These are phyloP conservation scores for Pestalotiopsis sp. DNA, from an alignment of 2,329 filamentous ascomycete genomes.

Conservation along the genomic window DNA sequence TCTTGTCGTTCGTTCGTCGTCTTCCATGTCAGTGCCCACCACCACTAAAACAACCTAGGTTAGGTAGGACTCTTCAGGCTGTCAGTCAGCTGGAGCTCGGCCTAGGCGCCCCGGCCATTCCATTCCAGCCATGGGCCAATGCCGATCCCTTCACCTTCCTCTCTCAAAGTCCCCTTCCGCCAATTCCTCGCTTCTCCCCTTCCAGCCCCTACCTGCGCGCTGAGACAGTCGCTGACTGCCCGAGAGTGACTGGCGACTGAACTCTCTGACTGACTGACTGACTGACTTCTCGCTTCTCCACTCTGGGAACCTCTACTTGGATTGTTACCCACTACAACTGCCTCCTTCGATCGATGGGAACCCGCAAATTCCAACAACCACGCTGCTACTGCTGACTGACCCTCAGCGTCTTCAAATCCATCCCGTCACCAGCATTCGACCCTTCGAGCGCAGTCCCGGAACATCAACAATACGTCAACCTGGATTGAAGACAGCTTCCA, in stretches of 20 bases:
- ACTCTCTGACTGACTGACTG: neutral
- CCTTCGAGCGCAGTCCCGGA: constrained; percentile 14
- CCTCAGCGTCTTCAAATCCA: constrained; percentile 17
- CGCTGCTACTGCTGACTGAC: constrained; percentile 11
- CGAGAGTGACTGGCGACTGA: too few species aligned
- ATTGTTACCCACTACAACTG: constrained; percentile 12
- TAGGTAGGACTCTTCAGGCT: too few species aligned
- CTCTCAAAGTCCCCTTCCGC: neutral
- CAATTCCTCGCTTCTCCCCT: neutral
- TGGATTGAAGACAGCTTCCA: constrained; percentile 51
- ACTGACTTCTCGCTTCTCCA: constrained; percentile 14
- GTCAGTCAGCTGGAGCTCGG: neutral
- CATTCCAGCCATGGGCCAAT: neutral
- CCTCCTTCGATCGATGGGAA: constrained; percentile 24
- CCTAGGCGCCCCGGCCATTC: neutral
- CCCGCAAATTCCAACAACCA: constrained; percentile 24
- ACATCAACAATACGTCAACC: constrained; percentile 20
- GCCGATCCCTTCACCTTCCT: neutral
- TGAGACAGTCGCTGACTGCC: too few species aligned
- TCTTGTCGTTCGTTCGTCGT: neutral
- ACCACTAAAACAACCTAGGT: too few species aligned
- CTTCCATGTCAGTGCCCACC: too few species aligned
- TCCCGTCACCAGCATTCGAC: constrained; percentile 16
- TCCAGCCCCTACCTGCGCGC: neutral
- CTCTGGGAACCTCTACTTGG: constrained; percentile 12